phyloP scores from a whole-genome alignment of 305 asterid genomes.

The Solanum hybrid region DNA sequence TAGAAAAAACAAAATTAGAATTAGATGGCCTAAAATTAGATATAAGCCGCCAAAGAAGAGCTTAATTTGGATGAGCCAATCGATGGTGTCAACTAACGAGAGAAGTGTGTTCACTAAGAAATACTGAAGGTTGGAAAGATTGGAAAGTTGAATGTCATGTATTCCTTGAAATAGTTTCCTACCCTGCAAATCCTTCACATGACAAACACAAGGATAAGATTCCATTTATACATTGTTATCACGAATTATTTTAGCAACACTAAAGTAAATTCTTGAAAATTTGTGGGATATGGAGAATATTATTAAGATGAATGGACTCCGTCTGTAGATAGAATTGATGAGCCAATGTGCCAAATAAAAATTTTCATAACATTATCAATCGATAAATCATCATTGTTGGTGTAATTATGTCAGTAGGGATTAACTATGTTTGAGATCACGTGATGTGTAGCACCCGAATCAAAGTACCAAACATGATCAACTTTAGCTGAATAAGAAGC shows the following conservation, averaged over 20 bases:
- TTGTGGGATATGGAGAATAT: background rate
- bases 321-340: background rate
- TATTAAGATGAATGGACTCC: background rate
- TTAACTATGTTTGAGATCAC: too few species aligned
- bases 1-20: background rate
- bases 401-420: background rate
- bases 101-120: background rate
- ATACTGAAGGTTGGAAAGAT: background rate
- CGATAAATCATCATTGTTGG: background rate
- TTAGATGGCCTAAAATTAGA: background rate
- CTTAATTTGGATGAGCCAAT: background rate
- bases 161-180: background rate
- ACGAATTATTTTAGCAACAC: background rate
- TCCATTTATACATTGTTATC: background rate
- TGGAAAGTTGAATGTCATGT: background rate
- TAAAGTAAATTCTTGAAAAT: background rate
- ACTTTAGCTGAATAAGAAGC: background rate
- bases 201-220: background rate
- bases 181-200: background rate
- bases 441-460: background rate
- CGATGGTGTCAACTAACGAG: background rate
- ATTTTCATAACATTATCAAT: background rate
- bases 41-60: background rate
- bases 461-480: too few species aligned
- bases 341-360: background rate